Base-by-base conservation (phyloP, 2,329 filamentous ascomycete species). In the Arthrobotrys entomopaga region DNA sequence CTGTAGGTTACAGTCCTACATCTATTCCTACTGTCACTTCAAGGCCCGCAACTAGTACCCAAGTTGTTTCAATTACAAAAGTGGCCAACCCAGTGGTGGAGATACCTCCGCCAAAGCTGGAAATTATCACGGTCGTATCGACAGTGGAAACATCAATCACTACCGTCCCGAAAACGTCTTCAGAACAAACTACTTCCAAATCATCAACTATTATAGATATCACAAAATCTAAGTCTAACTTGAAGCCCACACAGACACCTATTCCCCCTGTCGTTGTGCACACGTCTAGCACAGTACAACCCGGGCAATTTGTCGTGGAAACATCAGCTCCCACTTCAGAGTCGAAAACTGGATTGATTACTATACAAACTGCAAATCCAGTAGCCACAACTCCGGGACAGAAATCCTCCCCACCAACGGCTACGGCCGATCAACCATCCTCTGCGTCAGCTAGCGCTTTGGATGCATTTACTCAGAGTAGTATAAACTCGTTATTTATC, bases 281-380 rank as follows among this genome's bases (percentile, higher is more conserved):
- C 22, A 15, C 24, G n/a, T 16, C 61, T 50, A 56, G 38, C 13
- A 38, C 52, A 15, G 34, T 50, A 10, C 50, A 26, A n/a, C 63
- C 69, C 34, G 50, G 61, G 11, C 42, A 46, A 24, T 66, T 66
- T 34, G 46, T 10, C 11, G 52, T 66, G 11, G 69, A 57, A 38
- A 24, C 29, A 5, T 46, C 13, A 8, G 20, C 42, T 20, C 8
- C 54, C 13, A 43, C 42, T 11, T 22, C 57, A 3, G 52, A 42
- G 13, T 11, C 54, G 6, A 58, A 20, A 13, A 52, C 63, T 34
- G 46, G 60, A 6, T 8, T 40, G 7, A 42, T 64, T 19, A 42
- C 64, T 6, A 67, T 74, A 34, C 63, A 74, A 29, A 74, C 70
- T 0, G 52, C 58, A 19, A 61, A 74, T 24, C 57, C 70, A n/a